These are phyloP conservation scores for Catharanthus roseus DNA, from an alignment of 257 asterid genomes.

Conservation along the genomic window DNA sequence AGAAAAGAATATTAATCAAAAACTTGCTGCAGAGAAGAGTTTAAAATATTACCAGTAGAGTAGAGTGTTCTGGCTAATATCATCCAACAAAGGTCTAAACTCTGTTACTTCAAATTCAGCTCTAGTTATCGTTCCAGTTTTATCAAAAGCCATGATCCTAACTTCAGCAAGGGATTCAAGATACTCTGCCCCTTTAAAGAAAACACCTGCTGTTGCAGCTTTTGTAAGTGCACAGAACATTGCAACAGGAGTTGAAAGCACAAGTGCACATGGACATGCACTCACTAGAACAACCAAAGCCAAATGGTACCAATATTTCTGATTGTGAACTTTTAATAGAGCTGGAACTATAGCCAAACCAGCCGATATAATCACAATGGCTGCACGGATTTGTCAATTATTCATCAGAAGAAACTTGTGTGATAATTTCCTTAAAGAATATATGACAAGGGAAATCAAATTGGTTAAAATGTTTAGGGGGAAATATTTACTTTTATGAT, in stretches of 20 bases:
- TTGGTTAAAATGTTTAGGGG: too few relatives aligned
- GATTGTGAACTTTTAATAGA: constrained; percentile 36
- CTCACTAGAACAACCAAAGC: constrained; percentile 79
- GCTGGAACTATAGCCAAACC: constrained; percentile 56
- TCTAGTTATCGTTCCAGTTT: constrained; percentile 83
- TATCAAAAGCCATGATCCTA: constrained; percentile 80
- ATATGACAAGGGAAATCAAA: too few relatives aligned
- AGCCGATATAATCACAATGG: constrained; percentile 44
- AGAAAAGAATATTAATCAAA: background rate
- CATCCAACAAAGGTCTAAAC: constrained; percentile 47
- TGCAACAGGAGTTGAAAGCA: constrained; percentile 86
- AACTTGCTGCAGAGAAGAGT: background rate
- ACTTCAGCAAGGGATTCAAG: constrained; percentile 65
- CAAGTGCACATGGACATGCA: constrained; percentile 88
- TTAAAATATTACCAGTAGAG: constrained; percentile 52
- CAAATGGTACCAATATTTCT: constrained; percentile 59
- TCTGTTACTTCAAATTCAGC: constrained; percentile 74
- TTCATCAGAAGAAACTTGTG: background rate
- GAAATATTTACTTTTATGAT: too few relatives aligned
- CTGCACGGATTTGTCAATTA: constrained; percentile 34
- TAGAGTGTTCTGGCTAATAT: constrained; percentile 31
- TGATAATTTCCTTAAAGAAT: too few relatives aligned
- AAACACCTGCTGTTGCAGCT: constrained; percentile 75
- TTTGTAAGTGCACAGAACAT: constrained; percentile 79
- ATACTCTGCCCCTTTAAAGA: constrained; percentile 76